Evolutionary conservation across 768 basidiomycete species (phyloP).

Genomic region (Macrolepiota dolichaula): DNA sequence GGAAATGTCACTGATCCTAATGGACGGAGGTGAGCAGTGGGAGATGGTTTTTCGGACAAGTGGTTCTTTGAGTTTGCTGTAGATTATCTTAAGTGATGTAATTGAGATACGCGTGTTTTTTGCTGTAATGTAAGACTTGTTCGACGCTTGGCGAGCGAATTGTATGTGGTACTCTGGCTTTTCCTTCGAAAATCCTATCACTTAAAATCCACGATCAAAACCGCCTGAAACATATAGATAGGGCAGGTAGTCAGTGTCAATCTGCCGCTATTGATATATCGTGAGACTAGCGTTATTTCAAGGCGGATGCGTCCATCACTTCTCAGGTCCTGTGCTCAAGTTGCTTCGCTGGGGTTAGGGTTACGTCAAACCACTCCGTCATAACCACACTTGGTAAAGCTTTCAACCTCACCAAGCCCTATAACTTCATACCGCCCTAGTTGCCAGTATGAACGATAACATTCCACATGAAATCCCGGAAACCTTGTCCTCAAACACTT

Average conservation of each 20-base stretch:
- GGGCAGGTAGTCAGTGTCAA: too few relatives aligned
- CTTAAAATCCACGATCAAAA: neutral
- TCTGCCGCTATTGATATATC: neutral
- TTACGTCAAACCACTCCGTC: neutral
- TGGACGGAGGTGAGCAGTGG: slow-evolving; percentile 15
- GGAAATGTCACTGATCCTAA: slow-evolving; percentile 28
- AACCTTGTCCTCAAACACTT: slow-evolving; percentile 28
- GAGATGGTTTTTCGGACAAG: neutral
- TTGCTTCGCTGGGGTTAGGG: slow-evolving; percentile 1
- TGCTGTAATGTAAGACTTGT: neutral
- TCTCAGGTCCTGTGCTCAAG: too few relatives aligned
- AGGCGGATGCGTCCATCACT: too few relatives aligned
- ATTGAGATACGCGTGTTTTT: neutral
- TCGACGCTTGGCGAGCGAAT: neutral
- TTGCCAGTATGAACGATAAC: slow-evolving; percentile 14
- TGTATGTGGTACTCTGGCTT: neutral
- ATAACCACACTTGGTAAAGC: neutral
- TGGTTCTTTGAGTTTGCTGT: neutral
- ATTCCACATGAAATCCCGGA: slow-evolving; percentile 28
- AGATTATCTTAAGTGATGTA: neutral
- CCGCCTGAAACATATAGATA: neutral
- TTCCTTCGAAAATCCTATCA: neutral
- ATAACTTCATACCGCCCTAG: neutral
- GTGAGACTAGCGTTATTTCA: too few relatives aligned
- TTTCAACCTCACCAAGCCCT: neutral